Base-by-base conservation (phyloP, 2,329 filamentous ascomycete genomes). In the Amauroascus niger region DNA sequence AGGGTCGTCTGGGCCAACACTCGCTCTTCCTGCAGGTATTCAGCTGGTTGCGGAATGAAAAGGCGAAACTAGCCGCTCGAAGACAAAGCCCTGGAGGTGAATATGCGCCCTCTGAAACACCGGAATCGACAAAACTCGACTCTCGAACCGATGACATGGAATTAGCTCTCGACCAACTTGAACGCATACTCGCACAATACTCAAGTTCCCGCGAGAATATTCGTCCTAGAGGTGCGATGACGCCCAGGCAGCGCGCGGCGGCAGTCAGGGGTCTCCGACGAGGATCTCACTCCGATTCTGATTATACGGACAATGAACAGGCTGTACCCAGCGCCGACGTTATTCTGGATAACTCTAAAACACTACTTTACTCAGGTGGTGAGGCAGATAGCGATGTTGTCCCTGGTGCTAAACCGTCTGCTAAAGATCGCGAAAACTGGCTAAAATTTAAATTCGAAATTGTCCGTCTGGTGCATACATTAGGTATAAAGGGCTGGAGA, bases 401-500 rank as follows among this genome's bases (percentile, higher is more conserved):
- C 22, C 5, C 37, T n/a, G 61, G 64, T 5, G 74, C 76, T 44
- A 56, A 73, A 53, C 74, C 71, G 55, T 75, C 76, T 37, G 76
- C 79, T 30, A 88, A 86, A 64, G 87, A 91, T 56, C 79, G 76
- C 40, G 83, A 87, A 64, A 83, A 83, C 2, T 96, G 91, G 93
- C 66, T 80, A n/a, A 75, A 69, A 7, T 98, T 96, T 77, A 96
- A 96, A 69, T 85, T 83, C 56, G 91, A 98, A 65, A 93, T 97
- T 58, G 79, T 97, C 53, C 86, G 89, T 35, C 77, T 97, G 55
- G 79, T 88, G 0, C 93, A 97, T 68, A 98, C 93, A 0, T 74
- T 98, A 50, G 82, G 83, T 51, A 78, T 97, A 30, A 95, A 95
- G 67, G 88, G 91, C 8, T 98, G 93, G 93, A 82, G 90, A 51